A percentile compares a stretch with the other conserved stretches of the same genome.
Conservation (phyloP, 257 asterid genomes). For the Solanum sitiens region DNA sequence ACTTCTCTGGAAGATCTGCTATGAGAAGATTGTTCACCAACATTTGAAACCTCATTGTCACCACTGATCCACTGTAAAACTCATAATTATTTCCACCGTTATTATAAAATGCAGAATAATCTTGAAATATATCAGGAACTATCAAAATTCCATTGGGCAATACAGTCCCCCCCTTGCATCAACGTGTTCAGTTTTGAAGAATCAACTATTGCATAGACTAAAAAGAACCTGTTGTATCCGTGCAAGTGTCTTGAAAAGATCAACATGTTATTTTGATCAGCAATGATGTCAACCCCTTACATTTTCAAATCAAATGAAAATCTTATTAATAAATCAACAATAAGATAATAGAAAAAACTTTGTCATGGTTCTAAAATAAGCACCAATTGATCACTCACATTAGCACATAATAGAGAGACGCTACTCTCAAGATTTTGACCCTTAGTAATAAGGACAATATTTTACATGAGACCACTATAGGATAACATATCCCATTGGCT, state of each 20-base stretch:
- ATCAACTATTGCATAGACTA: conserved; percentile 52
- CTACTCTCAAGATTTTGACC: conserved; percentile 46
- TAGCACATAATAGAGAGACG: conserved; percentile 30
- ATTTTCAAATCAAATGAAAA: background rate
- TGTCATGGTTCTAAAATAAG: background rate
- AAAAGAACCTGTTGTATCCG: conserved; percentile 46
- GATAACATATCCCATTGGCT: conserved; percentile 67
- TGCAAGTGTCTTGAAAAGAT: conserved; percentile 41
- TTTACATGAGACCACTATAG: conserved; percentile 39
- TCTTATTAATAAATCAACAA: conserved; percentile 20
- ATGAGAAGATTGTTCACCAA: conserved; percentile 19
- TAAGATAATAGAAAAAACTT: background rate
- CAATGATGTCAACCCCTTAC: conserved; percentile 22
- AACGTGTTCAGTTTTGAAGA: conserved; percentile 28
- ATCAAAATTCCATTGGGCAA: conserved; percentile 64
- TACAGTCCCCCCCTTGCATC: conserved; percentile 39
- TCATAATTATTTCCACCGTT: background rate
- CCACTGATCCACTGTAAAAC: background rate
- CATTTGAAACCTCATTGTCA: background rate
- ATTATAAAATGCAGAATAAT: background rate
- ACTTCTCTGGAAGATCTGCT: conserved; percentile 46
- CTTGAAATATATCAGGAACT: conserved; percentile 32
- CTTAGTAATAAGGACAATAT: conserved; percentile 39
- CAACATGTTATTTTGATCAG: conserved; percentile 19
- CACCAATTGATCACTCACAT: background rate